These are phyloP conservation scores for Mycena indigotica DNA, from an alignment of 768 basidiomycete genomes.

Conservation along the genomic window DNA sequence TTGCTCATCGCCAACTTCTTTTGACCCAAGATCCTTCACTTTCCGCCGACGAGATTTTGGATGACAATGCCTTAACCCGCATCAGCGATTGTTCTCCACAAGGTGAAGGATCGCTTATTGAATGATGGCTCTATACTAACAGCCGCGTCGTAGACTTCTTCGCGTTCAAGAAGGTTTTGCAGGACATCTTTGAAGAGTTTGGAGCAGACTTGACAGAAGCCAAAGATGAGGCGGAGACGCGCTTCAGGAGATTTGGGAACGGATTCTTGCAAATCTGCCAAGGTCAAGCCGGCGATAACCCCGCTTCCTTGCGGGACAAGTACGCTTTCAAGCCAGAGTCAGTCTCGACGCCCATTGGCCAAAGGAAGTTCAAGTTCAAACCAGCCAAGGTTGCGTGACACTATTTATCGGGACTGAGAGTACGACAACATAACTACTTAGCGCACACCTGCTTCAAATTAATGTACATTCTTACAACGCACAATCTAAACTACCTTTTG, in stretches of 20 bases:
- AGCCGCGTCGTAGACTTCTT: slow-evolving; percentile 34
- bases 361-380: background rate
- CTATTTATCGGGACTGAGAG: too few species aligned
- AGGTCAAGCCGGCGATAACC: slow-evolving; percentile 1
- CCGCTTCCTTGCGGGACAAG: slow-evolving; percentile 6
- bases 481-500: background rate
- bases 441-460: too few species aligned
- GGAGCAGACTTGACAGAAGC: slow-evolving; percentile 50
- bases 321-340: slow-evolving; percentile 3
- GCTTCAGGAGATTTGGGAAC: slow-evolving; percentile 38
- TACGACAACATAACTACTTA: too few species aligned
- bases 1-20: slow-evolving; percentile 29
- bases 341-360: background rate
- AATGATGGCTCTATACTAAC: background rate
- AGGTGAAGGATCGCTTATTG: slow-evolving; percentile 32
- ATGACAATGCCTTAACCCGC: slow-evolving; percentile 37
- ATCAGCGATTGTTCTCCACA: slow-evolving; percentile 43
- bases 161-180: slow-evolving; percentile 41
- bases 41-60: slow-evolving; percentile 35
- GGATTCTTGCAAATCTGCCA: slow-evolving; percentile 40
- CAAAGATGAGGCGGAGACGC: slow-evolving; percentile 33
- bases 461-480: too few species aligned
- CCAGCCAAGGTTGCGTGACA: background rate
- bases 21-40: slow-evolving; percentile 27
- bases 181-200: slow-evolving; percentile 46